Evolutionary conservation across 345 rosid genomes (phyloP).

Genomic region (Lumnitzera littorea): DNA sequence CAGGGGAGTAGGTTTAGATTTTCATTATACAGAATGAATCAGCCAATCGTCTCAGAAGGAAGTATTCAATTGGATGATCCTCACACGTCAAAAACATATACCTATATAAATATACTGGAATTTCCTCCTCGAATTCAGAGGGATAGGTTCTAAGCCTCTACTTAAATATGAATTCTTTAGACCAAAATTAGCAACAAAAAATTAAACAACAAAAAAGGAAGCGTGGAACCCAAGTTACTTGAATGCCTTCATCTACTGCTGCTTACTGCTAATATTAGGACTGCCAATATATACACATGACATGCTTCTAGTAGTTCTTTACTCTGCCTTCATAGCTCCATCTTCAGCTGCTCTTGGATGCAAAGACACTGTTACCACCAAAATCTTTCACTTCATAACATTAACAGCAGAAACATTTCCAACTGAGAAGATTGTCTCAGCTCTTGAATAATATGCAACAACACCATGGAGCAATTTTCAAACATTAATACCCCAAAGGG

Average conservation of each 20-base stretch:
- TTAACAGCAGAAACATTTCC: conserved; percentile 9
- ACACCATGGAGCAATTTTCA: no score
- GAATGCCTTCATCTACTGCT: conserved; percentile 24
- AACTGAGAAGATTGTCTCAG: neutral
- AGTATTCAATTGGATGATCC: conserved; percentile 23
- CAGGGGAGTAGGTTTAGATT: conserved; percentile 1
- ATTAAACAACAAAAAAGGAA: neutral
- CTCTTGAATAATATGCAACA: no score
- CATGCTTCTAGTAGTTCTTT: conserved; percentile 16
- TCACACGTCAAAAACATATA: neutral
- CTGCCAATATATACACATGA: conserved; percentile 28
- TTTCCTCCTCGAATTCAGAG: conserved; percentile 17
- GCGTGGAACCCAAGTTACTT: conserved; percentile 20
- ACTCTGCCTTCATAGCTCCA: conserved; percentile 48
- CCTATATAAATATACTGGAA: conserved; percentile 13
- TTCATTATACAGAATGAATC: conserved; percentile 27
- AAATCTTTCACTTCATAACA: neutral
- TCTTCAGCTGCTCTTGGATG: conserved; percentile 52
- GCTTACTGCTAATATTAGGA: conserved; percentile 23
- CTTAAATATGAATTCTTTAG: conserved; percentile 16
- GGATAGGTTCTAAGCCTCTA: conserved; percentile 19
- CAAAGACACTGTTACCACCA: conserved; percentile 36
- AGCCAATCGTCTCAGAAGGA: conserved; percentile 15
- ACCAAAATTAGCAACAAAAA: conserved; percentile 1
- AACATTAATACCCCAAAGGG: no score